A percentile compares a stretch with the other conserved stretches of the same genome.
Evolutionary conservation across 2,329 filamentous ascomycete genomes (phyloP).

Genomic region (Venturiaceae sp.): DNA sequence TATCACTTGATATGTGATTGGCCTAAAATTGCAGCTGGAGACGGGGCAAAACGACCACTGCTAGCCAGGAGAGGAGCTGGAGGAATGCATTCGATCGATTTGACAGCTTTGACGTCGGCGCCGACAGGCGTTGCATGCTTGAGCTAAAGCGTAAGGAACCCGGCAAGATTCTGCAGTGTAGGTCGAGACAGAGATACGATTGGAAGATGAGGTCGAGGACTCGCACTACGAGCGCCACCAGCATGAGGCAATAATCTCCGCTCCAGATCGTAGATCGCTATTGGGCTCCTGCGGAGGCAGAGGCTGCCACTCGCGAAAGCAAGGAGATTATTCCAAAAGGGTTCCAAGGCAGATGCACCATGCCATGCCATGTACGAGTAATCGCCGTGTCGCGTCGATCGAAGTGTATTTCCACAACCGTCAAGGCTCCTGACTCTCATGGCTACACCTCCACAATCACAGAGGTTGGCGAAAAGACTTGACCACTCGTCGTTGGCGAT

Average conservation of each 20-base stretch:
- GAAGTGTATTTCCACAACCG: neutral
- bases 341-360: neutral
- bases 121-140: neutral
- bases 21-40: neutral
- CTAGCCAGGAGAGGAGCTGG: neutral
- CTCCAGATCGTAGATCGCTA: neutral
- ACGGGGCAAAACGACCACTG: neutral
- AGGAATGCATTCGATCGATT: neutral
- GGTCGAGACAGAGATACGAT: neutral
- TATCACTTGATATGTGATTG: neutral
- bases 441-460: no score
- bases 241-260: neutral
- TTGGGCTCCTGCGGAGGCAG: neutral
- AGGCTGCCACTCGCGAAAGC: neutral
- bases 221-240: neutral
- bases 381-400: neutral
- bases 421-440: neutral
- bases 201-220: neutral
- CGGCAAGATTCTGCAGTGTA: neutral
- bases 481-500: neutral
- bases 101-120: slow-evolving; percentile 2
- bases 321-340: neutral
- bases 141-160: neutral
- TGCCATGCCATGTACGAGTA: neutral
- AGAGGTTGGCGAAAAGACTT: neutral